These are phyloP conservation scores for Akanthomyces uredinophilus DNA, from an alignment of 2,329 filamentous ascomycete genomes.

Conservation along the genomic window DNA sequence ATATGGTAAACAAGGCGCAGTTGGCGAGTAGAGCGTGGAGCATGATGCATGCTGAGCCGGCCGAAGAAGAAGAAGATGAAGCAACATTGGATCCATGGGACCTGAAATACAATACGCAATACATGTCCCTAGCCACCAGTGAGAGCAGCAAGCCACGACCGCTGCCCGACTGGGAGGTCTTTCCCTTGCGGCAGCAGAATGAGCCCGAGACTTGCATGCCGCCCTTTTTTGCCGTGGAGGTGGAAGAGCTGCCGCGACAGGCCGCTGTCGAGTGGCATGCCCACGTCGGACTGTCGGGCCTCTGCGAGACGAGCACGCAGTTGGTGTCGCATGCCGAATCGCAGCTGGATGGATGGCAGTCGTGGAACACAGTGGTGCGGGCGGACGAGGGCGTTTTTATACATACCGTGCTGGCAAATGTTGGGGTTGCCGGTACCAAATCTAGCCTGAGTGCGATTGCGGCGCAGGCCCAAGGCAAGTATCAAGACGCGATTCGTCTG, in stretches of 20 bases:
- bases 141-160: conserved; percentile 23
- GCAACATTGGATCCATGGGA: conserved; percentile 64
- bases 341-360: conserved; percentile 22
- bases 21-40: conserved; percentile 46
- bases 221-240: conserved; percentile 69
- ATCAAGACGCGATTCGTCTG: neutral
- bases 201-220: conserved; percentile 41
- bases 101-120: conserved; percentile 51
- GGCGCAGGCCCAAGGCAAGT: conserved; percentile 16
- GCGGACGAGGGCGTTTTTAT: conserved; percentile 21
- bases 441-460: conserved; percentile 15
- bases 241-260: conserved; percentile 68
- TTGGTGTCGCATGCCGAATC: conserved; percentile 19
- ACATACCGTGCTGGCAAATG: conserved; percentile 27
- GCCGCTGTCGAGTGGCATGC: conserved; percentile 82
- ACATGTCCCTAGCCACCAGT: conserved; percentile 35
- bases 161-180: conserved; percentile 48
- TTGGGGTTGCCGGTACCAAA: neutral
- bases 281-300: conserved; percentile 50
- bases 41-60: conserved; percentile 34
- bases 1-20: conserved; percentile 31
- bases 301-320: conserved; percentile 26
- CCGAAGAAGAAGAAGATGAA: conserved; percentile 49
- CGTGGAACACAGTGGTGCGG: conserved; percentile 25
- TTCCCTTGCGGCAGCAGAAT: conserved; percentile 34